phyloP scores from a whole-genome alignment of 345 rosid genomes.

The Trapa incisa region DNA sequence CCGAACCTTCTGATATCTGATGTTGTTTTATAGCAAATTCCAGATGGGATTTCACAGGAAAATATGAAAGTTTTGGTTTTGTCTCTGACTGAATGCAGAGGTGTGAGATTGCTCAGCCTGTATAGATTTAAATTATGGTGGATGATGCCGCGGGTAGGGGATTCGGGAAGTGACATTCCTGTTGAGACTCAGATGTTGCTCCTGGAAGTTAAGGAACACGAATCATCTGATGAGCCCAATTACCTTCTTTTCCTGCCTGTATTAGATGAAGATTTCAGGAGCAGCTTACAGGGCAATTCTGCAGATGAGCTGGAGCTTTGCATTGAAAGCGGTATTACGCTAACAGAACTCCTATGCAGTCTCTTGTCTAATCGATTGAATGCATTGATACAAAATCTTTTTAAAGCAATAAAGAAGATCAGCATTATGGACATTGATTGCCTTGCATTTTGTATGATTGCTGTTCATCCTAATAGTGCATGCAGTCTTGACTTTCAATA shows the following conservation, averaged over 20 bases:
- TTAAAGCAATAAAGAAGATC: background rate
- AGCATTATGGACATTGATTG: background rate
- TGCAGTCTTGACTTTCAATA: slow-evolving; percentile 13
- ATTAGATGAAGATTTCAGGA: slow-evolving; percentile 37
- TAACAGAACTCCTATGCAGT: background rate
- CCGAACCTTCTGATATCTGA: background rate
- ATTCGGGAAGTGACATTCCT: slow-evolving; percentile 41
- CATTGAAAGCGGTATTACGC: slow-evolving; percentile 34
- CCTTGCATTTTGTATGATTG: background rate
- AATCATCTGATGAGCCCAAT: slow-evolving; percentile 8
- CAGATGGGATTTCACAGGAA: background rate
- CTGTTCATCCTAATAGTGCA: background rate
- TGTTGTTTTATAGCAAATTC: background rate
- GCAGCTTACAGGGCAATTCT: slow-evolving; percentile 42
- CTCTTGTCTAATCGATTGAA: background rate
- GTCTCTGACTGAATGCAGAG: slow-evolving; percentile 13
- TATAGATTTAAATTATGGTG: slow-evolving; percentile 41
- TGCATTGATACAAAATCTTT: background rate
- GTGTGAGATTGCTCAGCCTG: slow-evolving; percentile 27
- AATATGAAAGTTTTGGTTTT: background rate
- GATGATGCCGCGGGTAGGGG: slow-evolving; percentile 47
- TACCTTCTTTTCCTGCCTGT: slow-evolving; percentile 36
- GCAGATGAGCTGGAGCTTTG: slow-evolving; percentile 41
- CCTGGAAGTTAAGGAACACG: slow-evolving; percentile 19
- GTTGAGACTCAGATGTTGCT: slow-evolving; percentile 56